Conservation (phyloP, 2,329 filamentous ascomycete species). For the Sphaceloma murrayae region DNA sequence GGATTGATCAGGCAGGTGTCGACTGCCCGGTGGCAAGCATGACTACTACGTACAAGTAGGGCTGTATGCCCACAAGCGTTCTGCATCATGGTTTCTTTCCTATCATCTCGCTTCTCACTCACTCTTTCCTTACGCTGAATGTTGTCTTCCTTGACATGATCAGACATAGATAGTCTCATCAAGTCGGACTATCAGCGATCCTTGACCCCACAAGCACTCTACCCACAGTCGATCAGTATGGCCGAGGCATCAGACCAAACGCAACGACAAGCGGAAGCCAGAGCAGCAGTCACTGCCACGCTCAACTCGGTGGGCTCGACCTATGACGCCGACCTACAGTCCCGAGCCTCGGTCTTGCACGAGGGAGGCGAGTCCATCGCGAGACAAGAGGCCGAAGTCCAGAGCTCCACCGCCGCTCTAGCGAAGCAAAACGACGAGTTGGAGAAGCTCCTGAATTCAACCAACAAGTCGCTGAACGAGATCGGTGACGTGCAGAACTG, state of each 20-base stretch:
- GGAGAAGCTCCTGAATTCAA: constrained; percentile 50
- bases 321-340: constrained; percentile 58
- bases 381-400: constrained; percentile 58
- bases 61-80: too few species aligned
- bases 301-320: constrained; percentile 53
- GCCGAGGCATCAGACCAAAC: constrained; percentile 4
- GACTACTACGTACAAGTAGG: too few species aligned
- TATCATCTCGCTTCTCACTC: too few species aligned
- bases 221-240: neutral
- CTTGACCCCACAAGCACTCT: neutral
- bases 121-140: too few species aligned
- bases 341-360: constrained; percentile 60
- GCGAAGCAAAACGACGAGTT: constrained; percentile 28
- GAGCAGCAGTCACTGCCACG: constrained; percentile 42
- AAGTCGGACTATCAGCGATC: too few species aligned
- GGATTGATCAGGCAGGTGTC: neutral
- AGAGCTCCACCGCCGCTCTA: constrained; percentile 42
- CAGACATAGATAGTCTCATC: too few species aligned
- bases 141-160: too few species aligned
- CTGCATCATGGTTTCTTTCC: too few species aligned
- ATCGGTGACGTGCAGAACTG: constrained; percentile 77
- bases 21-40: too few species aligned
- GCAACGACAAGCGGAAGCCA: constrained; percentile 36
- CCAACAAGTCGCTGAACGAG: constrained; percentile 61
- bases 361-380: constrained; percentile 55